Conservation (phyloP, 495 filamentous ascomycete genomes). For the Talaromyces adpressus region DNA sequence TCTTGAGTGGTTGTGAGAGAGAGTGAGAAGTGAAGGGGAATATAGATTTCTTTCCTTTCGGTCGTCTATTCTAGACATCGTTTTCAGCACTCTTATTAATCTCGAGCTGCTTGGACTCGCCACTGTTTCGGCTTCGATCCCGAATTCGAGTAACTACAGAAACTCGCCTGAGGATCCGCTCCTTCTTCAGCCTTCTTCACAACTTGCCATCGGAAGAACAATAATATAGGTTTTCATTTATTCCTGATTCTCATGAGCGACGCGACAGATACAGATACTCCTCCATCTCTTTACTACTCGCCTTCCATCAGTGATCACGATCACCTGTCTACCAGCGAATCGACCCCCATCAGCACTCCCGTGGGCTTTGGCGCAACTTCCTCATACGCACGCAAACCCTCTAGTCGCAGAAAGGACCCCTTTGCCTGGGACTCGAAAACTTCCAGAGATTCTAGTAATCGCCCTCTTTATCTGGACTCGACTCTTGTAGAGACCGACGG, state of each 20-base stretch:
- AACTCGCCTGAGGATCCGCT: neutral
- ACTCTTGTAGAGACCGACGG: slow-evolving; percentile 26
- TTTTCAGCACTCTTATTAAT: neutral
- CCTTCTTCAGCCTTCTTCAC: neutral
- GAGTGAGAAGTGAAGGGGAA: neutral
- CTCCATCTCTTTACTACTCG: slow-evolving; percentile 33
- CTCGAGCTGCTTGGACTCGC: neutral
- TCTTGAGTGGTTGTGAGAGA: neutral
- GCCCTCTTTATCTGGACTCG: slow-evolving; percentile 25
- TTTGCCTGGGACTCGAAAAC: slow-evolving; percentile 29
- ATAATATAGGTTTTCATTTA: slow-evolving; percentile 4
- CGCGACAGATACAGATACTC: slow-evolving; percentile 30
- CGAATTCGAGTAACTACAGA: neutral
- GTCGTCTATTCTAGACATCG: neutral
- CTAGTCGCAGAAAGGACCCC: slow-evolving; percentile 34
- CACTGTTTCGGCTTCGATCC: neutral
- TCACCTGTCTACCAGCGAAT: slow-evolving; percentile 35
- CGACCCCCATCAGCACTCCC: slow-evolving; percentile 35
- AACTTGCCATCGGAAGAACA: neutral
- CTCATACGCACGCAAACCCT: slow-evolving; percentile 27
- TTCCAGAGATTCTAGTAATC: slow-evolving; percentile 18
- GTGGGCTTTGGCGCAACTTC: slow-evolving; percentile 31
- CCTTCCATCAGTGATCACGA: slow-evolving; percentile 31
- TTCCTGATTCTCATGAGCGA: slow-evolving; percentile 34
- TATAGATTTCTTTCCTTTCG: neutral